Evolutionary conservation across 352 stramenopile species (phyloP).

Genomic region (Phytophthora tentaculata): DNA sequence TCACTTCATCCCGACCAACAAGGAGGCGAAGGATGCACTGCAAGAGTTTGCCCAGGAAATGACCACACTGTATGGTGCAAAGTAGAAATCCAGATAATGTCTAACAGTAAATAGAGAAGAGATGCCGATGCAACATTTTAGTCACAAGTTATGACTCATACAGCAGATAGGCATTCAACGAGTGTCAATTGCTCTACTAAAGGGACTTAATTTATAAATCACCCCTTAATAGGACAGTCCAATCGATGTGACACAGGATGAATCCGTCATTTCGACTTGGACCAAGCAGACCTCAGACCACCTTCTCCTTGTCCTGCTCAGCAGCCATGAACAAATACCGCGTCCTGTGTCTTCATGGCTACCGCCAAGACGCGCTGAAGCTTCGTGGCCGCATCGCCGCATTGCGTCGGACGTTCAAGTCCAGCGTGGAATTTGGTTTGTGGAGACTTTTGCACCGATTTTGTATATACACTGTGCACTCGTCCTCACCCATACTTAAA

Average conservation of each 20-base stretch:
- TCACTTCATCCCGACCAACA: conserved; percentile 86
- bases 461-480: too few relatives aligned
- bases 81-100: conserved; percentile 9
- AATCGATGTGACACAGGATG: not conserved
- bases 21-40: conserved; percentile 78
- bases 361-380: conserved; percentile 80
- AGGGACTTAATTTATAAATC: conserved; percentile 11
- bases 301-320: not conserved
- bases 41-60: conserved; percentile 65
- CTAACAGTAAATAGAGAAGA: conserved; percentile 8
- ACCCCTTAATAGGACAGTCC: conserved; percentile 16
- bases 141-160: too few relatives aligned
- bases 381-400: conserved; percentile 76
- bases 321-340: conserved; percentile 54
- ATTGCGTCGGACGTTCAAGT: conserved; percentile 78
- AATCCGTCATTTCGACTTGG: conserved; percentile 12
- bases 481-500: too few relatives aligned
- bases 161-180: too few relatives aligned
- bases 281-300: conserved; percentile 7
- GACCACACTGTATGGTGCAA: conserved; percentile 15
- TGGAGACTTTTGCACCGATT: not conserved
- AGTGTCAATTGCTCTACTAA: conserved; percentile 10
- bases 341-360: conserved; percentile 87
- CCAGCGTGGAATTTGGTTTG: conserved; percentile 82
- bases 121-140: too few relatives aligned